Evolutionary conservation across 352 stramenopile species (phyloP).

Genomic region (Globisporangium acanthophoron): DNA sequence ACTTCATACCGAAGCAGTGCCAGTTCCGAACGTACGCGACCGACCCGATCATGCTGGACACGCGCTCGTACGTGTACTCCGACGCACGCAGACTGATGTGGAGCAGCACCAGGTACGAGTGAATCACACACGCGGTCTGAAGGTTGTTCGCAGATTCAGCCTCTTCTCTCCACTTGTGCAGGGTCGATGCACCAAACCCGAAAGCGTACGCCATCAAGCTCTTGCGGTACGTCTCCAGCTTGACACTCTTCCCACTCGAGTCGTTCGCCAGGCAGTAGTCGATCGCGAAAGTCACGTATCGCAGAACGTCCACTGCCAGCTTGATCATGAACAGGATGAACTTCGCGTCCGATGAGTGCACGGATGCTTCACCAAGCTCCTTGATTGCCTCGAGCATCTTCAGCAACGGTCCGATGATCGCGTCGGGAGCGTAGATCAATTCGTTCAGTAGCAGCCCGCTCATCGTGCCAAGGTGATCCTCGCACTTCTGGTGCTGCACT

Average conservation of each 20-base stretch:
- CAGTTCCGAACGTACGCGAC: conserved; percentile 88
- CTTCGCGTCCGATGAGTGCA: conserved; percentile 75
- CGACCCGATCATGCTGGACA: conserved; percentile 72
- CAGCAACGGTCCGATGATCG: conserved; percentile 62
- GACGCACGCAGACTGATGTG: conserved; percentile 61
- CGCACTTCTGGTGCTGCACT: conserved; percentile 73
- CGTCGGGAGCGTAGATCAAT: conserved; percentile 93
- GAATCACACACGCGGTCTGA: conserved; percentile 78
- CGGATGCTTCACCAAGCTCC: conserved; percentile 73
- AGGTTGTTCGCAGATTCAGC: conserved; percentile 70
- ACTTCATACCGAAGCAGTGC: conserved; percentile 88
- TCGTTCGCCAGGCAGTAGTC: conserved; percentile 32
- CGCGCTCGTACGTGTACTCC: conserved; percentile 63
- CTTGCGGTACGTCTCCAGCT: conserved; percentile 48
- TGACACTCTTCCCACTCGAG: conserved; percentile 27
- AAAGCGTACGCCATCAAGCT: conserved; percentile 55
- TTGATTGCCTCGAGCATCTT: conserved; percentile 80
- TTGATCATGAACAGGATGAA: conserved; percentile 90
- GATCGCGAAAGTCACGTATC: conserved; percentile 74
- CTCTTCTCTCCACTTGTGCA: conserved; percentile 78
- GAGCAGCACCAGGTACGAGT: conserved; percentile 73
- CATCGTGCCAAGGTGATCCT: conserved; percentile 92
- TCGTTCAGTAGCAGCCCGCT: conserved; percentile 98
- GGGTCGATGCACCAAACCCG: conserved; percentile 59
- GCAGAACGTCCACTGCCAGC: conserved; percentile 67